Evolutionary conservation across 2,329 filamentous ascomycete genomes (phyloP), one percentile per base, ranked within the genome.

Genomic region (Ophiostoma tasmaniense): DNA sequence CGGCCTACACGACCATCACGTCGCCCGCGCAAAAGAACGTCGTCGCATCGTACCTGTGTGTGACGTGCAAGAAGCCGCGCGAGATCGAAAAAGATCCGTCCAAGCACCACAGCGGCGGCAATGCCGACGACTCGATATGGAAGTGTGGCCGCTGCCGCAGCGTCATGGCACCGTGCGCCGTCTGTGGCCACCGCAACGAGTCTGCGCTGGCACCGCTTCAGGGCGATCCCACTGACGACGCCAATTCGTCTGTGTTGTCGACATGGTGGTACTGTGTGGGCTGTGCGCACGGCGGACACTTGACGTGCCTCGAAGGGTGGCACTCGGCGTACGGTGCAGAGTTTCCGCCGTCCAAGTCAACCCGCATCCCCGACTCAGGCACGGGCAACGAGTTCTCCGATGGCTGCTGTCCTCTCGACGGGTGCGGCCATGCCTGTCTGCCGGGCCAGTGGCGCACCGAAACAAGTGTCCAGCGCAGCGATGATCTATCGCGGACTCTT

Each of bases 181-280:
- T 89, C 0, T 89, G 87, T 72, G 81, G 81, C 0, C 84, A 87
- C 70, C 79, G 84, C 20, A 82, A 85, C 50, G 76, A 78, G 0
- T 79, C 82, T 0, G 65, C 64, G 2, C 28, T 39, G 7, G 45
- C 39, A 1, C 61, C 61, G 33, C 61, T 64, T 5, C 61, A 45
- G 17, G 30, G 42, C 10, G 65, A 39, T 5, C 10, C 5, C 7
- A 4, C 8, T 10, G 30, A 20, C 37, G 25, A 37, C 10, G 11
- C 3, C 33, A 25, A 20, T 17, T 65, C 68, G 52, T 73, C 75
- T 1, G 73, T 78, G 4, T 72, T 83, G 35, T 77, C 79, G 0
- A 81, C 81, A 1, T 89, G 87, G 87, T 89, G 85, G 85, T 86
- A 85, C 73, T 89, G 87, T 70, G 83, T 84, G 0, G 84, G 83